Evolutionary conservation across 2,329 filamentous ascomycete species (phyloP), one percentile per base, ranked within the genome.

Genomic region (Xylaria sp.): DNA sequence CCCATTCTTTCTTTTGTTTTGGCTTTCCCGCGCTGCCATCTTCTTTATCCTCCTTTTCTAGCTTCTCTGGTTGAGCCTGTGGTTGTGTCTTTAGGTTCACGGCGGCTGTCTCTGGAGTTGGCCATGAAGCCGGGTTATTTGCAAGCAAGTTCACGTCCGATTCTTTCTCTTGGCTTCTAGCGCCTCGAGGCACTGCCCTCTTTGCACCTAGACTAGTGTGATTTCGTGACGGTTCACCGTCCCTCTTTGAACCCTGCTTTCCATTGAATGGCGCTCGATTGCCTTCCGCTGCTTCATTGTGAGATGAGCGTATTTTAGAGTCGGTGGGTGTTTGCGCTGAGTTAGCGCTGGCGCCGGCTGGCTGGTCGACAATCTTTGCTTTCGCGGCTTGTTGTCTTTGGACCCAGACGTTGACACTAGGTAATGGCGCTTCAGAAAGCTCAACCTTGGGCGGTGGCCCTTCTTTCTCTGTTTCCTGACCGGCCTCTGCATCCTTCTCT

Each of bases 381-480:
- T 89, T 90, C 47, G 87, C 83, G 70, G 86, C 83, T 53, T 85
- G 82, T 75, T 93, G 91, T 65, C 94, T 88, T 81, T 94, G 89
- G 71, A 90, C 87, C 95, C 96, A 99, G 70, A 94, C 84, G 79
- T 99, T 99, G 66, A 98, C 92, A 1, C 89, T 80, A 0, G 96
- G 96, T 51, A 92, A 85, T 35, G 93, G 92, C 21, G 95, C 95
- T 69, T 96, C 93, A 55, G 91, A 91, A 50, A 97, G 84, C 75
- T 91, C 87, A 53, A 88, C 82, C 75, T 90, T 89, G 16, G 84
- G 83, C 69, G 88, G 82, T 68, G 87, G 86, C 73, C 88, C 88
- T 74, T 90, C 88, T 72, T 90, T 89, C 21, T 86, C 83, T 32
- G 78, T 77, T 21, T 83, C 82, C 62, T 84, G 81, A 57, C 85